Evolutionary conservation across 148 eudicot species (phyloP).

Genomic region (Rheum nobile): DNA sequence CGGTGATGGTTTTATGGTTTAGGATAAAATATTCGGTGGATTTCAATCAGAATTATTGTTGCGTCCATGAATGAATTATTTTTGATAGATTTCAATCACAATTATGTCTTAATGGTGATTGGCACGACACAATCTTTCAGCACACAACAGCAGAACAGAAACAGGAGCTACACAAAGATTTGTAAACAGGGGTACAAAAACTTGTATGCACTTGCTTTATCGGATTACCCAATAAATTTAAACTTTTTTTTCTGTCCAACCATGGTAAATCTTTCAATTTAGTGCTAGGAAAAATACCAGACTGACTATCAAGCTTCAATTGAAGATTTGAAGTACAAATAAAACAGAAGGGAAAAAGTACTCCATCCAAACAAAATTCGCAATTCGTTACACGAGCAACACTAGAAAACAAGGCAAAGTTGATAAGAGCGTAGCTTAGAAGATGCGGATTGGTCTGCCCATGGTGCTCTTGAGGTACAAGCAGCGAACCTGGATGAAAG

Average conservation of each 20-base stretch:
- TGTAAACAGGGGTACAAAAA: no score
- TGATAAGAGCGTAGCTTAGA: neutral
- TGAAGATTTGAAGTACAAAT: neutral
- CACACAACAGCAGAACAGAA: no score
- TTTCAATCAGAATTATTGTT: no score
- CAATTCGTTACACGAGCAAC: neutral
- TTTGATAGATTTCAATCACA: no score
- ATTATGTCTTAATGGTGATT: no score
- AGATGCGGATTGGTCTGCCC: conserved; percentile 7
- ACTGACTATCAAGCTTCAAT: neutral
- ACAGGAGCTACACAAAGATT: no score
- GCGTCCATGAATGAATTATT: no score
- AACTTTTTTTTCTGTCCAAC: neutral
- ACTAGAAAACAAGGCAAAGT: neutral
- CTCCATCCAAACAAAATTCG: neutral
- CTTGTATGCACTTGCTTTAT: no score
- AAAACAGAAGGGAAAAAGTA: neutral
- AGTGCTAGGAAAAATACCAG: neutral
- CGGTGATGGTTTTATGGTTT: no score
- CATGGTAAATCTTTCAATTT: neutral
- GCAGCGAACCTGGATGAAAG: conserved; percentile 3
- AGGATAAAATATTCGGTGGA: no score
- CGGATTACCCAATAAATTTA: no score
- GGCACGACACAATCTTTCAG: no score
- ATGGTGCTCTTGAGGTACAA: conserved; percentile 12